Base-by-base conservation (phyloP, 306 rosid genomes). In the Alnus glutinosa region DNA sequence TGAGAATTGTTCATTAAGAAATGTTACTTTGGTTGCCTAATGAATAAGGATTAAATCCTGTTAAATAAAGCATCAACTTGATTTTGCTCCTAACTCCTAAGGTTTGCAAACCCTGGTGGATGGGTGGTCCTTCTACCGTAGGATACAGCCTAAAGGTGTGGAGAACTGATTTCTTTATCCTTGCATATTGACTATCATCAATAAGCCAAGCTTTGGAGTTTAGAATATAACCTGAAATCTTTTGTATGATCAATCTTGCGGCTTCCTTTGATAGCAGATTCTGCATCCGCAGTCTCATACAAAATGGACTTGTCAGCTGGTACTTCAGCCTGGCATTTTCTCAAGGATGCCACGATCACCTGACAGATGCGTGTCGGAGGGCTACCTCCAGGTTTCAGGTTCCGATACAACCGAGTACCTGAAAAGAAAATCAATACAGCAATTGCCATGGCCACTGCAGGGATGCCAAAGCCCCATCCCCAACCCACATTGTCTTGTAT, bases 381-480 rank as follows among this genome's bases (percentile, higher is more conserved):
- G 80, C 97, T 92, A 36, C 93, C 97, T 5, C 97, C 96, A 0
- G 96, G 92, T 79, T 82, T 90, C 83, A 90, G 96, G 76, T 88
- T 82, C 76, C 93, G 74, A 55, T 89, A 92, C 76, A 90, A 51
- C 67, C 77, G 50, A 9, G 92, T 83, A n/a, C 97, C 97, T 0
- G 90, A 90, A 79, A 92, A 90, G 87, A 90, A 92, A 73, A 90
- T 88, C 61, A 77, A 80, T 19, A 90, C 90, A 6, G 95, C 97
- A 66, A 92, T 58, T 9, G 92, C 93, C 94, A 92, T 92, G 55
- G 92, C 67, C 9, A 79, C 92, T 4, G 95, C 90, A 2, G 95
- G 97, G 51, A 92, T 86, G 2, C 93, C 93, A 32, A 90, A 92
- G n/a, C 97, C 97, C 87, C 91, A 83, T 75, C 87, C 94, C 97